phyloP scores from a whole-genome alignment of 768 basidiomycete genomes.

The Pisolithus sp. region DNA sequence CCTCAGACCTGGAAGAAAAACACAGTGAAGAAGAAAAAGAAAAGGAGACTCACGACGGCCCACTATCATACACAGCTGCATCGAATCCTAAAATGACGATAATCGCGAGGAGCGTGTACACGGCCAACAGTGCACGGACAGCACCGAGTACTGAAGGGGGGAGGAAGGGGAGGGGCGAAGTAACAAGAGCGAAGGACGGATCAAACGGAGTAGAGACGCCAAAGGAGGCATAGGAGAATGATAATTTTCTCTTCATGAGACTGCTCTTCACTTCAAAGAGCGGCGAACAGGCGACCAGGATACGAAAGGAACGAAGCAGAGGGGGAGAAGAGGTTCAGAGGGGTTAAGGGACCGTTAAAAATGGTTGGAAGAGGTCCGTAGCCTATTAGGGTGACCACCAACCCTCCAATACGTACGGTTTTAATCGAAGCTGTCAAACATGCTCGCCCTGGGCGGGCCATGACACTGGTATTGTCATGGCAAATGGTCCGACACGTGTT shows the following conservation, averaged over 20 bases:
- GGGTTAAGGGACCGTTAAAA: no score
- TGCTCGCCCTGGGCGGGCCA: no score
- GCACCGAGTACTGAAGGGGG: conserved; percentile 37
- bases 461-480: no score
- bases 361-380: no score
- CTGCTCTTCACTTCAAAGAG: conserved; percentile 4
- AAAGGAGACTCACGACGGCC: conserved; percentile 23
- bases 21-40: not conserved
- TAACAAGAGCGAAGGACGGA: conserved; percentile 30
- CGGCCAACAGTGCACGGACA: conserved; percentile 42
- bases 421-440: no score
- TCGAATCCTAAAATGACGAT: conserved; percentile 25
- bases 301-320: no score
- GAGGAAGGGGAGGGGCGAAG: conserved; percentile 33
- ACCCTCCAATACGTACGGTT: no score
- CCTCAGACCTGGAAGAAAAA: not conserved
- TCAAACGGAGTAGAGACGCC: conserved; percentile 40
- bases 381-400: no score
- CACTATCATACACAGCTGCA: conserved; percentile 25
- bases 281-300: not conserved
- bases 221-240: conserved; percentile 16
- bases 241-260: not conserved
- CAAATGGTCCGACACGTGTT: no score
- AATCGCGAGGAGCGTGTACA: conserved; percentile 41
- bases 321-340: no score